phyloP scores from a whole-genome alignment of 2,329 filamentous ascomycete genomes.

The Didymellaceae sp. region DNA sequence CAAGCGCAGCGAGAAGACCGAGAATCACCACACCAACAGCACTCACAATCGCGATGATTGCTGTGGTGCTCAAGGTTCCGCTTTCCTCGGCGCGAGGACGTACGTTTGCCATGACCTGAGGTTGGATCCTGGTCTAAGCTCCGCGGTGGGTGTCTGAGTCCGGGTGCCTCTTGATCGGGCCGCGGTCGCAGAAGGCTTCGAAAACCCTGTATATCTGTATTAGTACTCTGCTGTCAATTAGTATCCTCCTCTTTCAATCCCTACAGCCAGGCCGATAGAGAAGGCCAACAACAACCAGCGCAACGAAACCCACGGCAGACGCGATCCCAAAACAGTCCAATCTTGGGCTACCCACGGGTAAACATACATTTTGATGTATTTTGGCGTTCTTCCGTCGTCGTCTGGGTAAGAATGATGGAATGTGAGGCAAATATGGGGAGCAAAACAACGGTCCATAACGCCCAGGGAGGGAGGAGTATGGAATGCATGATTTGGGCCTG shows the following conservation, averaged over 20 bases:
- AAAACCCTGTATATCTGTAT: slow-evolving; percentile 2
- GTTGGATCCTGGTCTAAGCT: background rate
- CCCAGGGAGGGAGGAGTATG: slow-evolving; percentile 34
- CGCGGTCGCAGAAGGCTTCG: background rate
- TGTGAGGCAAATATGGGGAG: slow-evolving; percentile 42
- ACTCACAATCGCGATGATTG: slow-evolving; percentile 32
- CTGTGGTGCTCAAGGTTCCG: slow-evolving; percentile 31
- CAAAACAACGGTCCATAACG: slow-evolving; percentile 30
- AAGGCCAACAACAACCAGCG: slow-evolving; percentile 24
- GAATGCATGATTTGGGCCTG: slow-evolving; percentile 30
- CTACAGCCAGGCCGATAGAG: slow-evolving; percentile 4
- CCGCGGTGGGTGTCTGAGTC: background rate
- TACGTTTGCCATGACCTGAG: slow-evolving; percentile 16
- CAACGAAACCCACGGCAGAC: slow-evolving; percentile 25
- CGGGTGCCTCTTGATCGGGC: background rate
- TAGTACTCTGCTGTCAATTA: slow-evolving; percentile 5
- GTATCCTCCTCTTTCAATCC: slow-evolving; percentile 27
- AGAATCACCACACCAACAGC: slow-evolving; percentile 36
- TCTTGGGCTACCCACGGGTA: slow-evolving; percentile 25
- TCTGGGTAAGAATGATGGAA: slow-evolving; percentile 46
- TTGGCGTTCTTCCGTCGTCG: slow-evolving; percentile 41
- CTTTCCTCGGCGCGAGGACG: slow-evolving; percentile 16
- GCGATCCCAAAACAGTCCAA: slow-evolving; percentile 22
- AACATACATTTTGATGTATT: slow-evolving; percentile 42
- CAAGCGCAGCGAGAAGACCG: slow-evolving; percentile 31